These are phyloP conservation scores for Phytophthora palmivora DNA, from an alignment of 352 stramenopile genomes.

Conservation along the genomic window DNA sequence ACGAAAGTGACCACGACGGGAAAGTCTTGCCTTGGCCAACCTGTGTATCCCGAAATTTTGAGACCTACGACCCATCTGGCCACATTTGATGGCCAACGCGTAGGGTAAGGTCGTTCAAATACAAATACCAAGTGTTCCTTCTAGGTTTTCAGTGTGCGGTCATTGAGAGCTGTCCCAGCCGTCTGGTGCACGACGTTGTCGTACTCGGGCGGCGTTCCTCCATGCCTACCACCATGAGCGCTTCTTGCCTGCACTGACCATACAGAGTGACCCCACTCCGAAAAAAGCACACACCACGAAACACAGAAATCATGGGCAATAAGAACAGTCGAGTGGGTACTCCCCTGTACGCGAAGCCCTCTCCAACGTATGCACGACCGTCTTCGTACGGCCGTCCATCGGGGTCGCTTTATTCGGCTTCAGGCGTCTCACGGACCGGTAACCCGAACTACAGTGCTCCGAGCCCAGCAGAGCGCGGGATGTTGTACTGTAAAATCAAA, in stretches of 20 bases:
- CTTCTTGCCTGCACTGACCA: constrained; percentile 3
- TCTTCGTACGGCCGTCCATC: constrained; percentile 24
- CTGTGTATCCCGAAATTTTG: constrained; percentile 28
- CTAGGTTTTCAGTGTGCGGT: constrained; percentile 18
- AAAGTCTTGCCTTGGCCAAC: constrained; percentile 17
- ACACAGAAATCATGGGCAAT: constrained; percentile 30
- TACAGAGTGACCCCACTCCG: constrained; percentile 19
- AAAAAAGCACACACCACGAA: constrained; percentile 15
- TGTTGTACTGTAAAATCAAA: constrained; percentile 40
- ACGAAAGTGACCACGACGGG: constrained; percentile 6
- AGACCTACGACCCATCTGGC: constrained; percentile 30
- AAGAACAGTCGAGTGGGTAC: constrained; percentile 32
- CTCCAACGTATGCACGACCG: constrained; percentile 24
- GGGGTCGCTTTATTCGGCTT: constrained; percentile 32
- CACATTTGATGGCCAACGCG: constrained; percentile 30
- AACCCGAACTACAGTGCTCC: constrained; percentile 26
- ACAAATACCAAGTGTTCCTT: constrained; percentile 16
- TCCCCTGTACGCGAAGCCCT: constrained; percentile 24
- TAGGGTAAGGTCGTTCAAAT: constrained; percentile 32
- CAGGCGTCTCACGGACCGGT: constrained; percentile 12
- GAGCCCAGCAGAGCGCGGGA: constrained; percentile 32
- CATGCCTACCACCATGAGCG: constrained; percentile 4
- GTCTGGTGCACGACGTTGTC: constrained; percentile 25
- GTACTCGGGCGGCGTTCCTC: constrained; percentile 13
- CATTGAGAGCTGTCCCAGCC: constrained; percentile 25